Evolutionary conservation across 495 filamentous ascomycete species (phyloP).

Genomic region (Cudoniella acicularis): DNA sequence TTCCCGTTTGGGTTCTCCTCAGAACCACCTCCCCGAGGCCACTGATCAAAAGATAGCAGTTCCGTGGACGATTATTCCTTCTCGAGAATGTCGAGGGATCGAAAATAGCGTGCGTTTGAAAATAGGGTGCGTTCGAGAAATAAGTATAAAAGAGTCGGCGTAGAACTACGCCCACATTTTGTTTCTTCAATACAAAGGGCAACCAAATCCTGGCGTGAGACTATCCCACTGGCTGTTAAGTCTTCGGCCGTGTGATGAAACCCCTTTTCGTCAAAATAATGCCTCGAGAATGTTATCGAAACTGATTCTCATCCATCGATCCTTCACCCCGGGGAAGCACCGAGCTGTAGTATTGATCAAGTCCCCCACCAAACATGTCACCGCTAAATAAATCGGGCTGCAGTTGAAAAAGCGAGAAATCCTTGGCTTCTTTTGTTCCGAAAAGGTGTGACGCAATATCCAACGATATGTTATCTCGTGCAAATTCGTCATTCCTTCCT

Average conservation of each 20-base stretch:
- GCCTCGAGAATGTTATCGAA: background rate
- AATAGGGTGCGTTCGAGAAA: too few species aligned
- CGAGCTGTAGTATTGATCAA: slow-evolving; percentile 8
- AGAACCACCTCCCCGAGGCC: too few species aligned
- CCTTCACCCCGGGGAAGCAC: background rate
- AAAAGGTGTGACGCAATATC: background rate
- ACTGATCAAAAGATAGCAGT: too few species aligned
- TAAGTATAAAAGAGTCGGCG: too few species aligned
- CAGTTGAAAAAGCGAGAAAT: slow-evolving; percentile 8
- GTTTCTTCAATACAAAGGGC: too few species aligned
- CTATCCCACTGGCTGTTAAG: too few species aligned
- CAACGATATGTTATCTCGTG: background rate
- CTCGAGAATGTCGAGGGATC: too few species aligned
- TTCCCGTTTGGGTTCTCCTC: too few species aligned
- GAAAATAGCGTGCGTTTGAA: too few species aligned
- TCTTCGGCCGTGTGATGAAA: background rate
- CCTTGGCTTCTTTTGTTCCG: slow-evolving; percentile 7
- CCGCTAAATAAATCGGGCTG: slow-evolving; percentile 8
- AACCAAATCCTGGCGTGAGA: too few species aligned
- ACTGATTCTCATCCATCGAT: background rate
- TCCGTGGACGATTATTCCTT: too few species aligned
- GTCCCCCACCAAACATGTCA: slow-evolving; percentile 1
- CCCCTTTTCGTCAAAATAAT: background rate
- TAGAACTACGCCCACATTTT: too few species aligned
- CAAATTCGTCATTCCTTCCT: background rate